Evolutionary conservation across 2,329 filamentous ascomycete species (phyloP), one percentile per base, ranked within the genome.

Genomic region (Claviceps digitariae): DNA sequence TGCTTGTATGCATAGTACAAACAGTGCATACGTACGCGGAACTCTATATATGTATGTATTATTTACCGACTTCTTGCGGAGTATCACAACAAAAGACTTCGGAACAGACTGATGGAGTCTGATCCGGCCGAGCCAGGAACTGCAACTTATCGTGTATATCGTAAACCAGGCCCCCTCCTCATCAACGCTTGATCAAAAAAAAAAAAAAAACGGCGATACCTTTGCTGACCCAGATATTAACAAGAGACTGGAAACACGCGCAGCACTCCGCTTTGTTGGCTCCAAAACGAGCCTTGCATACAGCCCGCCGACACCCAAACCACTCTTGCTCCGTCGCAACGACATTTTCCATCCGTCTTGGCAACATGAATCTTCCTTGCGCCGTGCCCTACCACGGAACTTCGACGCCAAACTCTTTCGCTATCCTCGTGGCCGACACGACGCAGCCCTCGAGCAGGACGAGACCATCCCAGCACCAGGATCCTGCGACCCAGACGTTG

Each of bases 391-490:
- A 34, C 48, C 48, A 50, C 20, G 48, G 38, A 12, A 50, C 17
- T n/a, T 44, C 48, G n/a, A 82, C 73, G 7, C 67, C 75, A 59
- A 82, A 72, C 13, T 70, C 72, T n/a, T 66, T 58, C 0, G 78
- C 79, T 46, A 82, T 69, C 36, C 72, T 69, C 71, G 78, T 77
- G 1, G 79, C 78, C 8, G 78, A 82, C 2, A 78, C 70, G 3
- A 82, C 67, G 53, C 79, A 83, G 1, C 80, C 80, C 61, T 82
- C 79, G 3, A 83, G 62, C 17, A 83, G 58, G 1, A 83, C 78
- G 78, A 83, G 78, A 2, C 79, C 79, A 61, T 83, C 79, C 79
- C 79, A 82, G 58, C 78, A 83, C 80, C 79, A 83, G 0, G 77
- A 76, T 6, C 79, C 79, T 1, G 72, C 69, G 13, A 82, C 59